Conservation (phyloP, 2,329 filamentous ascomycete genomes). For the Epichloe sibirici region DNA sequence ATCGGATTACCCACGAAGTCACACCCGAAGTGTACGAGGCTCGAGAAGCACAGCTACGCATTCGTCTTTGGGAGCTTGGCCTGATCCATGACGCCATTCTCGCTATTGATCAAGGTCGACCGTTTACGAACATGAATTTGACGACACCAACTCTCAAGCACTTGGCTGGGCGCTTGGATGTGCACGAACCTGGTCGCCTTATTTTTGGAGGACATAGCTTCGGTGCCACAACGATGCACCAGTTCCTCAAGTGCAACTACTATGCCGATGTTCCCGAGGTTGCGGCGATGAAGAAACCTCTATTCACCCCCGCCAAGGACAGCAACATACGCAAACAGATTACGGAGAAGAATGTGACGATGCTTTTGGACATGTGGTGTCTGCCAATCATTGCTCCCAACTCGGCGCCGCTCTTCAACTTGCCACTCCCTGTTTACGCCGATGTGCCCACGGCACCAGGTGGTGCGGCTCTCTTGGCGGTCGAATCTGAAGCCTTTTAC, state of each 20-base stretch:
- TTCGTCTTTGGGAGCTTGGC: slow-evolving; percentile 69
- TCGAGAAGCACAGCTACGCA: slow-evolving; percentile 59
- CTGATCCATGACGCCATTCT: slow-evolving; percentile 56
- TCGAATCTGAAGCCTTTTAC: slow-evolving; percentile 67
- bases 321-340: slow-evolving; percentile 53
- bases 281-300: slow-evolving; percentile 36
- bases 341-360: slow-evolving; percentile 50
- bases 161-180: slow-evolving; percentile 50
- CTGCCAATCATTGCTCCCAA: slow-evolving; percentile 54
- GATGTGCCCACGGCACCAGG: slow-evolving; percentile 36
- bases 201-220: slow-evolving; percentile 74
- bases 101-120: slow-evolving; percentile 47
- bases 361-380: slow-evolving; percentile 73
- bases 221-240: slow-evolving; percentile 60
- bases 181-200: slow-evolving; percentile 60
- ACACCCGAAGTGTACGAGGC: slow-evolving; percentile 52
- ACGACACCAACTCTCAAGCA: slow-evolving; percentile 38
- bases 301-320: slow-evolving; percentile 46
- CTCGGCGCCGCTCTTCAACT: slow-evolving; percentile 52
- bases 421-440: slow-evolving; percentile 60
- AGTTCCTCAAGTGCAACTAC: slow-evolving; percentile 69
- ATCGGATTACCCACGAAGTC: slow-evolving; percentile 47
- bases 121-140: slow-evolving; percentile 40
- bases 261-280: slow-evolving; percentile 43
- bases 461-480: slow-evolving; percentile 50